Percentiles rank a stretch among this genome's conserved stretches.
Conservation (phyloP, 345 rosid genomes). For the Brassica cretica region DNA sequence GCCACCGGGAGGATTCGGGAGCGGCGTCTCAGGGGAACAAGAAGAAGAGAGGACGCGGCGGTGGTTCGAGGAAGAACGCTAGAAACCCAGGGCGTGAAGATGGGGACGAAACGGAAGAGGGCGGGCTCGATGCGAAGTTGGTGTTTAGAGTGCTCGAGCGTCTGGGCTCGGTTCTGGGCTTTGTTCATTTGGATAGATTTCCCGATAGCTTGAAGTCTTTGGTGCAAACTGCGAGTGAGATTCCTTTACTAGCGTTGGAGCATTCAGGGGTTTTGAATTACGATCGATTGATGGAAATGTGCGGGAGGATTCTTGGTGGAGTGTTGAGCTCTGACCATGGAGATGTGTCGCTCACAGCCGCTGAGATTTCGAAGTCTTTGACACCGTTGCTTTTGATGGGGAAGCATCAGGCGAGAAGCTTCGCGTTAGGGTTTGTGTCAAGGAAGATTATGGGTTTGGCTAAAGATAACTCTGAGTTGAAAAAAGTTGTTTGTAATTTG, state of each 20-base stretch:
- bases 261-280: constrained; percentile 38
- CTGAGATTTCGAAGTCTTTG: constrained; percentile 66
- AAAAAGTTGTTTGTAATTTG: constrained; percentile 59
- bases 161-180: constrained; percentile 54
- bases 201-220: constrained; percentile 76
- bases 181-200: constrained; percentile 76
- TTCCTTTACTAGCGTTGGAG: constrained; percentile 53
- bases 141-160: constrained; percentile 49
- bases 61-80: constrained; percentile 11
- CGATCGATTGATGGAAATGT: constrained; percentile 47
- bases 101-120: constrained; percentile 39
- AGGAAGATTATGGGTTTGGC: constrained; percentile 42
- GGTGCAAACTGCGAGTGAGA: constrained; percentile 66
- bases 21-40: constrained; percentile 25
- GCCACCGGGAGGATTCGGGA: constrained; percentile 16
- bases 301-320: constrained; percentile 54
- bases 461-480: constrained; percentile 47
- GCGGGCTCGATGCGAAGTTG: constrained; percentile 45
- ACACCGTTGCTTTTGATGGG: constrained; percentile 59
- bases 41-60: constrained; percentile 41
- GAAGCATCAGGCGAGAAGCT: constrained; percentile 68
- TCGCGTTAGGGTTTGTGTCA: constrained; percentile 62
- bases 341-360: constrained; percentile 56
- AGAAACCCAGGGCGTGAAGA: constrained; percentile 26
- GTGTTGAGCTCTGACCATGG: constrained; percentile 70